These are phyloP conservation scores for Kazachstania africana DNA, from an alignment of 805 yeast species.

Conservation along the genomic window DNA sequence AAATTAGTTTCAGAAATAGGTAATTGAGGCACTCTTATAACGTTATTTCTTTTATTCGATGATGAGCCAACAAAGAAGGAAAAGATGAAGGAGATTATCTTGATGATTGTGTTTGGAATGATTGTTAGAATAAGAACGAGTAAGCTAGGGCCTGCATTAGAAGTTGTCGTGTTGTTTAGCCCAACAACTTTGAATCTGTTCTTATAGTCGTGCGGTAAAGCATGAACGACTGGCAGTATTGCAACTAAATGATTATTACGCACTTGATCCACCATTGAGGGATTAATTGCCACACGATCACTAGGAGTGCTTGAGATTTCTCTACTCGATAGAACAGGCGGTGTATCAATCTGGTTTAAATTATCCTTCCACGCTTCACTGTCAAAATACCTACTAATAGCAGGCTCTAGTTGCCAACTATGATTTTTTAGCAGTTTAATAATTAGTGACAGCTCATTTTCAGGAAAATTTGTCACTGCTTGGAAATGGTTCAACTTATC, in stretches of 20 bases:
- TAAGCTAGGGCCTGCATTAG: conserved; percentile 18
- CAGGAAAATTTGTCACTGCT: conserved; percentile 38
- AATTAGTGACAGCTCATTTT: conserved; percentile 36
- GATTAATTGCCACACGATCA: neutral
- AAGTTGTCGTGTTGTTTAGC: conserved; percentile 4
- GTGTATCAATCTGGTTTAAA: conserved; percentile 1
- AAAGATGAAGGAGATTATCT: conserved; percentile 10
- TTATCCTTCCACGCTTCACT: conserved; percentile 32
- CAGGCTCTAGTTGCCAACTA: conserved; percentile 50
- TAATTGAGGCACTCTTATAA: conserved; percentile 12
- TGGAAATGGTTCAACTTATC: conserved; percentile 37
- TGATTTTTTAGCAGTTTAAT: conserved; percentile 36
- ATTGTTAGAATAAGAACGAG: conserved; percentile 41
- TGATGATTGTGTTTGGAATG: conserved; percentile 37
- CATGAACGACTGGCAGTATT: neutral
- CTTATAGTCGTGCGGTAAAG: conserved; percentile 15
- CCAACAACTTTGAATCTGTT: conserved; percentile 18
- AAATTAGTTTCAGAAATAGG: conserved; percentile 9
- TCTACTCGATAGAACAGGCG: conserved; percentile 1
- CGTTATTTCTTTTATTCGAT: neutral
- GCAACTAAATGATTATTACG: neutral
- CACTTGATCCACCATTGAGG: too few species aligned
- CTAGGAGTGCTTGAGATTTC: neutral
- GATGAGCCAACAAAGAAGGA: neutral
- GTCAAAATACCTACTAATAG: conserved; percentile 53